Conservation (phyloP, 805 yeast genomes). For the Myxozyma lipomycoides region DNA sequence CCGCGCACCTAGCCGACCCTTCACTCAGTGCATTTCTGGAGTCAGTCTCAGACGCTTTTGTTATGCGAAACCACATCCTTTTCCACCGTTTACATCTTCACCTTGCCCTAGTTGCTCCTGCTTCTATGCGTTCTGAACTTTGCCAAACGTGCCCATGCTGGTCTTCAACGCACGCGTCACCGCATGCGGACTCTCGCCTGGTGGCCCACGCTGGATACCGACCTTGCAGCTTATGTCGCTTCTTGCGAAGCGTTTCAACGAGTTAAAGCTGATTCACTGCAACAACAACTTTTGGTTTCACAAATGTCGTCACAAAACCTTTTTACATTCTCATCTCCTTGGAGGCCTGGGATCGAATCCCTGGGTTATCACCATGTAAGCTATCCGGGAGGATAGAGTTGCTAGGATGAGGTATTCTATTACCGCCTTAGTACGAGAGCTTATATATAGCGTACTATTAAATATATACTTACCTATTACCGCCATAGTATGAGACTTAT, state of each 20-base stretch:
- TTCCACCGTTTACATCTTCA: not conserved
- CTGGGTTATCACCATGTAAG: too few relatives aligned
- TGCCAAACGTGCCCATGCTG: not conserved
- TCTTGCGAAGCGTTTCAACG: not conserved
- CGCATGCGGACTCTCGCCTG: not conserved
- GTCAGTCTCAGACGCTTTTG: not conserved
- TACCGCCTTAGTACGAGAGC: too few relatives aligned
- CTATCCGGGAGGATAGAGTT: too few relatives aligned
- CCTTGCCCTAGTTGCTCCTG: not conserved
- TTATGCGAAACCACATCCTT: not conserved
- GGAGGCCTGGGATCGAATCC: not conserved
- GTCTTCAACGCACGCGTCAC: not conserved
- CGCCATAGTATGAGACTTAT: too few relatives aligned
- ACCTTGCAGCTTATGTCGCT: not conserved
- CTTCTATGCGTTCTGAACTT: not conserved
- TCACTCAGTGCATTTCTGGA: not conserved
- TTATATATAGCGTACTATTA: too few relatives aligned
- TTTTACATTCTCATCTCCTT: not conserved
- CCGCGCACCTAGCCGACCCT: not conserved
- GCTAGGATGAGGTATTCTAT: too few relatives aligned
- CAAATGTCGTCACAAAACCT: not conserved
- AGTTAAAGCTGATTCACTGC: not conserved
- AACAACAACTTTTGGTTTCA: not conserved
- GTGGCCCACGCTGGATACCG: not conserved
- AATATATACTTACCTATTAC: too few relatives aligned